Conservation (phyloP, 176 grass and related monocot genomes). For the Avena atlantica region DNA sequence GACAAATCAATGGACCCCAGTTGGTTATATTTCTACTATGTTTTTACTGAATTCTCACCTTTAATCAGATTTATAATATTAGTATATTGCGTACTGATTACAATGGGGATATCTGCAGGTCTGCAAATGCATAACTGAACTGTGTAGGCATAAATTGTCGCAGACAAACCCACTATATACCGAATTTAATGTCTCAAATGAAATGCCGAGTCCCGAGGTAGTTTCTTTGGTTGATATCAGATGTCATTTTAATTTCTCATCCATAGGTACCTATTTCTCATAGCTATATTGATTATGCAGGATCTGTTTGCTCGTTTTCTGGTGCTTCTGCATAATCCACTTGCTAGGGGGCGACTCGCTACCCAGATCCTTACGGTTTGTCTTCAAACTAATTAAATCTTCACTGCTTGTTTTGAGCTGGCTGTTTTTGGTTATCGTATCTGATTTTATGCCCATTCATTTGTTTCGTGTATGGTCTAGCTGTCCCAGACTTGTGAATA, state of each 20-base stretch:
- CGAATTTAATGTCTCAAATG: slow-evolving; percentile 79
- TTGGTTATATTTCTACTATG: slow-evolving; percentile 25
- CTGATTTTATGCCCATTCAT: slow-evolving; percentile 33
- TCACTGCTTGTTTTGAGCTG: neutral
- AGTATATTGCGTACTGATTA: slow-evolving; percentile 31
- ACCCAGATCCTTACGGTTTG: slow-evolving; percentile 87
- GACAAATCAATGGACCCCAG: slow-evolving; percentile 4
- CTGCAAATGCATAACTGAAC: slow-evolving; percentile 97
- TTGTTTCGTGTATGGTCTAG: slow-evolving; percentile 9
- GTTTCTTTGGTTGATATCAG: slow-evolving; percentile 42
- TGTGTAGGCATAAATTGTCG: slow-evolving; percentile 78
- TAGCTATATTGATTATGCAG: slow-evolving; percentile 48
- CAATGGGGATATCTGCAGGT: slow-evolving; percentile 64
- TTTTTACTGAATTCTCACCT: slow-evolving; percentile 29
- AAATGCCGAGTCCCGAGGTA: slow-evolving; percentile 86
- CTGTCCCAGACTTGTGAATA: neutral
- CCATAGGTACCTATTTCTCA: slow-evolving; percentile 44
- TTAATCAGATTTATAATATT: slow-evolving; percentile 27
- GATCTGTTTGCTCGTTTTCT: slow-evolving; percentile 96
- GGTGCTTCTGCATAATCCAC: slow-evolving; percentile 95
- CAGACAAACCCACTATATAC: slow-evolving; percentile 65
- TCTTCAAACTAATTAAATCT: slow-evolving; percentile 53
- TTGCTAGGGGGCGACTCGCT: slow-evolving; percentile 85
- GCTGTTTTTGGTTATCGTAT: neutral
- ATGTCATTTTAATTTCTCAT: slow-evolving; percentile 48